Conservation (phyloP, 2,329 filamentous ascomycete species). For the Trichophyton rubrum region DNA sequence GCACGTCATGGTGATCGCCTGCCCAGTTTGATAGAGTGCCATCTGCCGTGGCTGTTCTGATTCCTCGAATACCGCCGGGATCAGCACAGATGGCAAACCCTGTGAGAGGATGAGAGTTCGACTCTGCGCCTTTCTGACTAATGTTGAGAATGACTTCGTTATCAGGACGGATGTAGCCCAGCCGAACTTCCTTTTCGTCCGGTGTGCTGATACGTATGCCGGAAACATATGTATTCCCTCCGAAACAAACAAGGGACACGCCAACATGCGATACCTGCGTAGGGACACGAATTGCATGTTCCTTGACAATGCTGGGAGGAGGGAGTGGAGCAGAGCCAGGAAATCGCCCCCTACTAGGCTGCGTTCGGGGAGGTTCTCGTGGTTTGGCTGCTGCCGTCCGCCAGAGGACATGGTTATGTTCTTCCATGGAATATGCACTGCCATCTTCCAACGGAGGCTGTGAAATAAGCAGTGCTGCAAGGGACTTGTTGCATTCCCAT, state of each 20-base stretch:
- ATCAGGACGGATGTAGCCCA: constrained; percentile 11
- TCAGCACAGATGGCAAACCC: constrained; percentile 13
- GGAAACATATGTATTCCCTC: constrained; percentile 10
- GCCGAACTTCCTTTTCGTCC: not conserved
- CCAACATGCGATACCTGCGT: constrained; percentile 8
- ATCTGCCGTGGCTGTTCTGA: constrained; percentile 10
- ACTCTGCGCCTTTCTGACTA: not conserved
- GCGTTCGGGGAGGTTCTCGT: not conserved
- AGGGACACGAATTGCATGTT: constrained; percentile 6
- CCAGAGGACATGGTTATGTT: constrained; percentile 8
- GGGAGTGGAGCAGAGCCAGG: not conserved
- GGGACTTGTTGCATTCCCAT: constrained; percentile 11
- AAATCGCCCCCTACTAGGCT: not conserved
- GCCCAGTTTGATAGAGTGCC: constrained; percentile 14
- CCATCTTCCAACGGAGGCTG: not conserved
- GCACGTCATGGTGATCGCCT: constrained; percentile 11
- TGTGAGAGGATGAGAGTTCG: constrained; percentile 6
- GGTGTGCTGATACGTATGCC: constrained; percentile 10
- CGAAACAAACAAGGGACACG: constrained; percentile 12
- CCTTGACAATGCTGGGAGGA: not conserved
- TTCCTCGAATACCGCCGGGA: constrained; percentile 14
- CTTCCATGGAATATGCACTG: not conserved
- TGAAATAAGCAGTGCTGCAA: constrained; percentile 11
- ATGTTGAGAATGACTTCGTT: constrained; percentile 9
- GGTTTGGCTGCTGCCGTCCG: not conserved